Conservation (phyloP, 768 basidiomycete species). For the Obba rivulosa region DNA sequence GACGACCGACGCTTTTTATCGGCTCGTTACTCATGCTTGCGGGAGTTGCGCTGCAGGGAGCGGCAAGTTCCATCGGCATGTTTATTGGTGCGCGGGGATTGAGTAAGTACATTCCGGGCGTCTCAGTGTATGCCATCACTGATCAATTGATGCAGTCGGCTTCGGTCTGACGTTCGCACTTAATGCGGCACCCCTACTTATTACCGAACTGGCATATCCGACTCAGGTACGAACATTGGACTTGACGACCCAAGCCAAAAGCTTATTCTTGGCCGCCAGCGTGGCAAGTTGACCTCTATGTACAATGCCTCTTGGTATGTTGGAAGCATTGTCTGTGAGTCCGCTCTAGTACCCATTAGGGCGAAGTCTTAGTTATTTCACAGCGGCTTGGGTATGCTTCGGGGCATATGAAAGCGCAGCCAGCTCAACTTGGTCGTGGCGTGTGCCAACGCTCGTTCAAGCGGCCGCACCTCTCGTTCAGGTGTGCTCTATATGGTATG, state of each 20-base stretch:
- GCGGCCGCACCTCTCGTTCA: constrained; percentile 54
- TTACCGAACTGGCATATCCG: constrained; percentile 66
- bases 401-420: constrained; percentile 30
- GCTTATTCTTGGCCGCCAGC: constrained; percentile 22
- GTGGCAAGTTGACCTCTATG: constrained; percentile 53
- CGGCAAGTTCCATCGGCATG: constrained; percentile 39
- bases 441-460: constrained; percentile 61
- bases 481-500: constrained; percentile 47
- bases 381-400: constrained; percentile 44
- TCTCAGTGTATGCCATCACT: neutral
- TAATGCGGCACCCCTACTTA: constrained; percentile 58
- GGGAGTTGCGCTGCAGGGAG: constrained; percentile 53
- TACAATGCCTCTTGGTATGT: constrained; percentile 76
- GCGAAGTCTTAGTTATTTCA: neutral
- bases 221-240: constrained; percentile 43
- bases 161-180: constrained; percentile 56
- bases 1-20: constrained; percentile 51
- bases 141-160: constrained; percentile 41
- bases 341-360: constrained; percentile 22
- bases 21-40: constrained; percentile 61
- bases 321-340: constrained; percentile 56
- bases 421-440: constrained; percentile 50
- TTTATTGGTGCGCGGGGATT: constrained; percentile 56
- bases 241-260: constrained; percentile 16
- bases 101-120: constrained; percentile 31